Evolutionary conservation across 352 stramenopile species (phyloP), one percentile per base, ranked within the genome.

Genomic region (Blastocystis sp.): DNA sequence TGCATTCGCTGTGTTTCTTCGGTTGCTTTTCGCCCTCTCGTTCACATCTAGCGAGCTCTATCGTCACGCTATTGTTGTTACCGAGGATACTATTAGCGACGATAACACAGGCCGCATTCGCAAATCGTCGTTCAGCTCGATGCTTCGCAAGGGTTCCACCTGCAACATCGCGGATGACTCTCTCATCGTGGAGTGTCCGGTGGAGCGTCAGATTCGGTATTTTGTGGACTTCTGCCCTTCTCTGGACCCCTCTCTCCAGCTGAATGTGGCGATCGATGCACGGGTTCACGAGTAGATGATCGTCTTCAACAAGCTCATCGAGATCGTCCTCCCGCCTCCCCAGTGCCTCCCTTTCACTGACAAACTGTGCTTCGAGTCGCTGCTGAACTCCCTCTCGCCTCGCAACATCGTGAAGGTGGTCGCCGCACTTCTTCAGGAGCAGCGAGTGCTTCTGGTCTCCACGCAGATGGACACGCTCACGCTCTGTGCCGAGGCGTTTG

Each of bases 171-270:
- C 68, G n/a, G 63, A 80, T 64, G 70, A 80, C 55, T 62, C 43
- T 7, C 45, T 80, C 20, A 62, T 62, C 26, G 50, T 63, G 0
- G 47, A 50, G 39, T 80, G 70, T 62, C 70, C 70, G 23, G 76
- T 87, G 63, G 76, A 87, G 61, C 76, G 76, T 43, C 76, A 87
- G 63, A 87, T 87, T 41, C 76, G 76, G 34, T 87, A 87, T 45
- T 87, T 87, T 59, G 54, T 87, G 34, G 76, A 87, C 55, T 73
- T 87, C 63, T 87, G 63, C 68, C 76, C 76, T 7, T 87, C 59
- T 23, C 43, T 87, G 41, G 76, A 87, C 43, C 76, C 76, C 20
- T 59, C 59, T 23, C 47, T 87, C 29, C 76, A 87, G 29, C 7
- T 87, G 11, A 87, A 87, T 43, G 63, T 77, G 54, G 0, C 13